phyloP scores from a whole-genome alignment of 352 stramenopile genomes.

The Phytophthora citrophthora region DNA sequence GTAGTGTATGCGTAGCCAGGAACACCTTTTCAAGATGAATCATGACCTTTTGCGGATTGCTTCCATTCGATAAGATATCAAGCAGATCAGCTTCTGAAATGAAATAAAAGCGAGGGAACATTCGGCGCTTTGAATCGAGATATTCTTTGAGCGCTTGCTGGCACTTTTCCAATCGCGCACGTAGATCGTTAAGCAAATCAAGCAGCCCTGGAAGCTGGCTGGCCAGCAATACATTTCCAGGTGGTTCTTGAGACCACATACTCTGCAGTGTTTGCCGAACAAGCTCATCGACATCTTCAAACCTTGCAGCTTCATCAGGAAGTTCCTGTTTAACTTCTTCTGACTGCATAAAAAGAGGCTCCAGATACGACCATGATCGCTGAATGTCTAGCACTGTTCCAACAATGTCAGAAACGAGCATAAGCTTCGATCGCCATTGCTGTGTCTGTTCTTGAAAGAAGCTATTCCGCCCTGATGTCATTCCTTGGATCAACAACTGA shows the following conservation, averaged over 20 bases:
- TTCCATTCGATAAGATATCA: constrained; percentile 95
- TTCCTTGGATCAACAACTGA: constrained; percentile 94
- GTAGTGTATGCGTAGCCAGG: constrained; percentile 62
- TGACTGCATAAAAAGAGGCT: constrained; percentile 94
- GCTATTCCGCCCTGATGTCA: constrained; percentile 83
- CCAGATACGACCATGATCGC: constrained; percentile 95
- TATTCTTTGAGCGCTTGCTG: constrained; percentile 95
- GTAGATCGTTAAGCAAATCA: constrained; percentile 76
- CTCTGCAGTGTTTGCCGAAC: constrained; percentile 71
- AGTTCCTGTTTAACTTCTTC: constrained; percentile 96
- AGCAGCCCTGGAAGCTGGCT: constrained; percentile 88
- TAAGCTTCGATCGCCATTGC: constrained; percentile 57
- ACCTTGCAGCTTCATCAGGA: constrained; percentile 90
- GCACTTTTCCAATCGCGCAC: constrained; percentile 87
- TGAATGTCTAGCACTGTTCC: constrained; percentile 93
- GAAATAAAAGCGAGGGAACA: constrained; percentile 97
- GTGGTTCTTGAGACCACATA: constrained; percentile 75
- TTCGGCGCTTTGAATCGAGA: constrained; percentile 91
- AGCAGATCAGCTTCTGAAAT: constrained; percentile 95
- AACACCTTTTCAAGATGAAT: constrained; percentile 93
- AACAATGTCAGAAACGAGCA: constrained; percentile 88
- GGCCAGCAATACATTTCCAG: constrained; percentile 74
- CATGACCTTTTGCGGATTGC: constrained; percentile 87
- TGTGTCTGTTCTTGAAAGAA: constrained; percentile 73
- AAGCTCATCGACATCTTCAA: constrained; percentile 87